Base-by-base conservation (phyloP, 2,329 filamentous ascomycete species). In the Trichophyton equinum region DNA sequence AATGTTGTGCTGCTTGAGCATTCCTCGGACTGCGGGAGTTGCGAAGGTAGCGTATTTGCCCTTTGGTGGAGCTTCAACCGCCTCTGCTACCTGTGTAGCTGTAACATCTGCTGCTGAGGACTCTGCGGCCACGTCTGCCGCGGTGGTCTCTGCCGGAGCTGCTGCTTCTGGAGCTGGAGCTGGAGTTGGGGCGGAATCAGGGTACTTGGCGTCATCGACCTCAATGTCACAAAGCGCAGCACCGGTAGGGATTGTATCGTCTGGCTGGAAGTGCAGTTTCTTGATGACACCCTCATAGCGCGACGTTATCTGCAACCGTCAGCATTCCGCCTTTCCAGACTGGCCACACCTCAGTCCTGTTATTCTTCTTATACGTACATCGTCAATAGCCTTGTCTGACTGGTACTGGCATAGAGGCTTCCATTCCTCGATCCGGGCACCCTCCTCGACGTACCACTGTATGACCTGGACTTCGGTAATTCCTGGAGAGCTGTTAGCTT, bases 391-490 rank as follows among this genome's bases (percentile, higher is more conserved):
- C 75, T 99, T 99, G 77, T 99, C 94, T 69, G 91, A 96, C 74
- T 97, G 94, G 51, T 99, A 95, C 77, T 99, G 94, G 76, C 94
- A 99, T 55, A 99, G 82, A 63, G 92, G 94, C 68, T 95, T 94
- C 82, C 96, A 99, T 78, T 99, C 92, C 77, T 99, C 91, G 68
- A 99, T 91, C 62, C 88, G 86, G 40, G 94, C 94, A 62, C 91
- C 92, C 57, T 95, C 91, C 76, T 96, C 88, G 66, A 99, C 92
- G 73, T 97, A 99, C 94, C 94, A 99, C 78, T 99, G 94, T 69
- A 97, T 97, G 70, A 99, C 89, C 75, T 99, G 94, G 71, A 94
- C 96, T 77, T 99, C 94, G 72, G 94, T 91, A 70, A 97, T 99
- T 60, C 94, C 94, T 94, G 7, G n/a, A 44, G 18, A 9, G 55